phyloP scores from a whole-genome alignment of 2,329 filamentous ascomycete species.

The Botrytis fabae region DNA sequence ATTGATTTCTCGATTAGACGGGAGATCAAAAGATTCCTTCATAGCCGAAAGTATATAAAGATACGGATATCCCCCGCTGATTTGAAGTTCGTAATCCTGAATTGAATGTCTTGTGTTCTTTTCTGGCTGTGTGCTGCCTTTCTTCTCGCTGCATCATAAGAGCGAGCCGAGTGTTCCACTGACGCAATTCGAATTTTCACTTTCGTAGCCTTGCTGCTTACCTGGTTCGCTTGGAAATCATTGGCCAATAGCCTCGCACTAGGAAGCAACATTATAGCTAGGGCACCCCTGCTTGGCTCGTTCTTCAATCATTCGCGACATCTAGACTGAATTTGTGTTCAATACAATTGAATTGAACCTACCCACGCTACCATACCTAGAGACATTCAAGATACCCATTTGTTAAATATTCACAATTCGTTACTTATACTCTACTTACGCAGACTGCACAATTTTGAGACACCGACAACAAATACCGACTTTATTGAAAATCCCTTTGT shows the following conservation, averaged over 20 bases:
- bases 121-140: conserved; percentile 1
- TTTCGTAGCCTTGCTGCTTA: not conserved
- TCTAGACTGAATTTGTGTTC: not conserved
- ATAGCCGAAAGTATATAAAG: conserved; percentile 36
- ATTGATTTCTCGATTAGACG: conserved; percentile 34
- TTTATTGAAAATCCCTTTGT: not conserved
- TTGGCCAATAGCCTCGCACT: conserved; percentile 4
- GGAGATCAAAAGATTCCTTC: conserved; percentile 26
- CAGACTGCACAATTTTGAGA: not conserved
- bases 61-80: not conserved
- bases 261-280: not conserved
- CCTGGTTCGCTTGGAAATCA: not conserved
- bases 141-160: conserved; percentile 24
- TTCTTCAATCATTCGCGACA: conserved; percentile 1
- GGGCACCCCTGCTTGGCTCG: not conserved
- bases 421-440: not conserved
- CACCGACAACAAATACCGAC: not conserved
- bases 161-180: conserved; percentile 26
- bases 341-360: not conserved
- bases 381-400: not conserved
- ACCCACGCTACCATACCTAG: too few species aligned
- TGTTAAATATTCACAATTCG: not conserved
- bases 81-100: not conserved
- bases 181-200: conserved; percentile 28
- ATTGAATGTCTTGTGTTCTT: not conserved